Conservation (phyloP, 2,329 filamentous ascomycete species). For the Cordyceps cicadae region DNA sequence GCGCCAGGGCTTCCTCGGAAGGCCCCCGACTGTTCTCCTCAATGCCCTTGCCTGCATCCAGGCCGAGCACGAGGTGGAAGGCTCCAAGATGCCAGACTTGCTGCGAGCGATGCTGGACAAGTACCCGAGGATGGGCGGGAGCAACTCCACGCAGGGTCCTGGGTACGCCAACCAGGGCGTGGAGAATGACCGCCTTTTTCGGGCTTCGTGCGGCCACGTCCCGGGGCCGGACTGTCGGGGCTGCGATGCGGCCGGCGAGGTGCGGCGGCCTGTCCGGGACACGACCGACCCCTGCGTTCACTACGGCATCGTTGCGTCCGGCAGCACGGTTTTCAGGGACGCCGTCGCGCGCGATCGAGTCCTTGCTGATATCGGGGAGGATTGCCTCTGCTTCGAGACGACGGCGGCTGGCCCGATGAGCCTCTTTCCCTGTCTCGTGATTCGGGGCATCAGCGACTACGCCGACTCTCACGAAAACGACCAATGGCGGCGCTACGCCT, state of each 20-base stretch:
- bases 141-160: too few relatives aligned
- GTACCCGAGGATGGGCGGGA: too few relatives aligned
- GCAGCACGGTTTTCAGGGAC: slow-evolving; percentile 17
- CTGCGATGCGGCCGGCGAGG: background rate
- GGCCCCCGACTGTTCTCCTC: slow-evolving; percentile 12
- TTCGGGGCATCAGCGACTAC: slow-evolving; percentile 28
- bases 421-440: slow-evolving; percentile 18
- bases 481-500: slow-evolving; percentile 19
- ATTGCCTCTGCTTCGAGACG: slow-evolving; percentile 21
- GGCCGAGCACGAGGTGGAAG: too few relatives aligned
- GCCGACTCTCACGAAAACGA: slow-evolving; percentile 22
- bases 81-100: too few relatives aligned
- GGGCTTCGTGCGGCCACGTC: slow-evolving; percentile 5
- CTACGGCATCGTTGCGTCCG: slow-evolving; percentile 19
- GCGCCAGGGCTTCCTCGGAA: slow-evolving; percentile 10
- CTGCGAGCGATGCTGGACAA: too few relatives aligned
- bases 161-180: slow-evolving; percentile 10
- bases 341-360: slow-evolving; percentile 10
- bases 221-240: slow-evolving; percentile 3
- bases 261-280: slow-evolving; percentile 3
- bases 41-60: slow-evolving; percentile 1
- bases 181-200: slow-evolving; percentile 15
- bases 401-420: slow-evolving; percentile 18
- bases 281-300: slow-evolving; percentile 14
- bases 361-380: background rate